A percentile compares a stretch with the other conserved stretches of the same genome.
These are phyloP conservation scores for Dimargaris verticillata DNA, from an alignment of 192 early-diverging fungal species.

Conservation along the genomic window DNA sequence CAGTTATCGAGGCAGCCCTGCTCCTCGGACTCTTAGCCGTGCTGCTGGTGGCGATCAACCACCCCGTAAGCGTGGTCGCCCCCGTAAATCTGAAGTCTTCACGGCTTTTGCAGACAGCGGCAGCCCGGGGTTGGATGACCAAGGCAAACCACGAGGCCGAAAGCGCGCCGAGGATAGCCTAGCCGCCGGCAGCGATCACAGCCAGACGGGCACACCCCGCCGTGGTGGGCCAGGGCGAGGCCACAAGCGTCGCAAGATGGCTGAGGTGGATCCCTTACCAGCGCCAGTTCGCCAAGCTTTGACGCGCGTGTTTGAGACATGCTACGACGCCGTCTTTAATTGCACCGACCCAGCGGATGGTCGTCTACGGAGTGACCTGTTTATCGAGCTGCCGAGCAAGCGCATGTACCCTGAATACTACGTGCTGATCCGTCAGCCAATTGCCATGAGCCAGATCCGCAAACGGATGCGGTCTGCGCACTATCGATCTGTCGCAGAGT, in stretches of 20 bases:
- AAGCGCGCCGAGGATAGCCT: conserved; percentile 15
- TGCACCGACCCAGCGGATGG: conserved; percentile 21
- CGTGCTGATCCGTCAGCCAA: conserved; percentile 67
- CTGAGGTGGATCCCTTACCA: conserved; percentile 32
- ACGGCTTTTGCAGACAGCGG: neutral
- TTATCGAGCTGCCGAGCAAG: conserved; percentile 50
- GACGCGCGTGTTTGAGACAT: conserved; percentile 34
- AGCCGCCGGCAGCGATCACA: conserved; percentile 17
- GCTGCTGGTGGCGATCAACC: neutral
- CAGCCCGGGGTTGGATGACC: neutral
- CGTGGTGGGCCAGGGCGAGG: conserved; percentile 17
- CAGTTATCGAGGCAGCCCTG: neutral
- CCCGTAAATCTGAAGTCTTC: conserved; percentile 13
- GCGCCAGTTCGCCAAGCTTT: conserved; percentile 34
- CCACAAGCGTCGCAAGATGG: conserved; percentile 19
- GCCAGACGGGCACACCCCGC: conserved; percentile 10
- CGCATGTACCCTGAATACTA: conserved; percentile 81
- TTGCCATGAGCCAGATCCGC: conserved; percentile 79
- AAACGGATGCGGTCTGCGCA: conserved; percentile 47
- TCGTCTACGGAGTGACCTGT: conserved; percentile 55
- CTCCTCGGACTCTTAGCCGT: neutral
- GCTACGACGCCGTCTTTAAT: conserved; percentile 45
- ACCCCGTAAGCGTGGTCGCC: conserved; percentile 25
- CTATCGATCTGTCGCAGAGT: conserved; percentile 48
- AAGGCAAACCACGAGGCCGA: conserved; percentile 2